Base-by-base conservation (phyloP, 73 alveolate genomes). In the Paraurostyla sp. region DNA sequence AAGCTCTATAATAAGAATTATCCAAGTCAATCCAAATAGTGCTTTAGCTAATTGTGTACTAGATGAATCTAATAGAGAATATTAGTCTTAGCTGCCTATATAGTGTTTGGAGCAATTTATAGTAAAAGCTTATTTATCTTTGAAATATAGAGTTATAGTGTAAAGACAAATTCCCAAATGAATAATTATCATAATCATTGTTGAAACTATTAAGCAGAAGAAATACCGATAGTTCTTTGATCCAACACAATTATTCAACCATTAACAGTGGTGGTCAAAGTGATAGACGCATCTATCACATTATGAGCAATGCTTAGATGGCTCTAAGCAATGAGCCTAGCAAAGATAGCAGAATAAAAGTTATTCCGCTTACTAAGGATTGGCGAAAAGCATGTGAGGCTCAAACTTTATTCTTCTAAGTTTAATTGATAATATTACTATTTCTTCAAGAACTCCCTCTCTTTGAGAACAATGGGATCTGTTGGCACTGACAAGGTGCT, bases 181-280 rank as follows among this genome's bases (percentile, higher is more conserved):
- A 4, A 25, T 27, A n/a, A 30, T 6, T 73, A 73, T 33, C 48
- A 73, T 20, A 13, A 73, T 45, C 56, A 43, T 49, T 43, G 86
- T 73, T 11, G 54, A 6, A 45, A 22, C 7, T 25, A 89, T 59
- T 30, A 82, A 75, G 0, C 29, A 9, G 42, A 93, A 23, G 76
- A 93, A 93, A 27, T 63, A 58, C 23, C 62, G 22, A 52, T 93
- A 93, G 76, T 96, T 96, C 57, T 75, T 69, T 65, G 32, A 36
- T 11, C 98, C 98, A 16, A 96, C 80, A 58, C 99, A 96, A 81
- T 94, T 96, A 71, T 94, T 94, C 42, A 96, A 54, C 98, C 99
- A 96, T 89, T 78, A 87, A 42, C 99, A 96, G 84, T 96, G 99
- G 83, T 96, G 99, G 80, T 96, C 99, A 85, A 94, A 96, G 23